These are phyloP conservation scores for Macroventuria anomochaeta DNA, from an alignment of 2,329 filamentous ascomycete genomes.

Conservation along the genomic window DNA sequence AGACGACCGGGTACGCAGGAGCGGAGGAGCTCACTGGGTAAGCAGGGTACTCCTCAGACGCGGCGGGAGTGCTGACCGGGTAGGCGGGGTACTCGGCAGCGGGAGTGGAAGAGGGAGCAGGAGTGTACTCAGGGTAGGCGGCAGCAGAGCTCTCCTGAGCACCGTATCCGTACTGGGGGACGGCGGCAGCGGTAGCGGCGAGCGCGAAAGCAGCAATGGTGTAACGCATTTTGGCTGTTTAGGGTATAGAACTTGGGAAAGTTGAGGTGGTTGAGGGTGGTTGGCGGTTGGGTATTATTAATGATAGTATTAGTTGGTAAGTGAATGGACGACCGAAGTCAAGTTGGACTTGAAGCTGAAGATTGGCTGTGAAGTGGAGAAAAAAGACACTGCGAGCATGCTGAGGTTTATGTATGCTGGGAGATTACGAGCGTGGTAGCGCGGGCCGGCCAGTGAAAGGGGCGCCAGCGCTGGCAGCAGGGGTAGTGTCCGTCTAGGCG, in stretches of 20 bases:
- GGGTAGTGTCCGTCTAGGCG: slow-evolving; percentile 32
- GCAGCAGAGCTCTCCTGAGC: slow-evolving; percentile 26
- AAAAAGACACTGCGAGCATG: slow-evolving; percentile 25
- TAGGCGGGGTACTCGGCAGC: slow-evolving; percentile 25
- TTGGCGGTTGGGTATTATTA: slow-evolving; percentile 41
- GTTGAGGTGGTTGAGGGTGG: slow-evolving; percentile 22
- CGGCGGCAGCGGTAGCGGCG: slow-evolving; percentile 41
- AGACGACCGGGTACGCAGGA: slow-evolving; percentile 22
- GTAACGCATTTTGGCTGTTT: slow-evolving; percentile 51
- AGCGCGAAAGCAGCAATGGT: slow-evolving; percentile 43
- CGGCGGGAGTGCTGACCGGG: slow-evolving; percentile 16
- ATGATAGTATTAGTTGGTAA: slow-evolving; percentile 50
- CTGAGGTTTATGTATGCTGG: slow-evolving; percentile 45
- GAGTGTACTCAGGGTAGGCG: slow-evolving; percentile 36
- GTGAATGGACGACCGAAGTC: slow-evolving; percentile 53
- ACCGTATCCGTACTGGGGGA: slow-evolving; percentile 40
- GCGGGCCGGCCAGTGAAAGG: slow-evolving; percentile 45
- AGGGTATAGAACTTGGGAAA: slow-evolving; percentile 38
- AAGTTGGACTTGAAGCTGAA: slow-evolving; percentile 48
- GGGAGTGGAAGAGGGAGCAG: slow-evolving; percentile 21
- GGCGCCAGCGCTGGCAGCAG: slow-evolving; percentile 35
- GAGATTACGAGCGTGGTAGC: slow-evolving; percentile 49
- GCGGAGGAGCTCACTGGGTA: slow-evolving; percentile 9
- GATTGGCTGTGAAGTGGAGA: slow-evolving; percentile 47
- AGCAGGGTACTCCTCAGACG: slow-evolving; percentile 13